Evolutionary conservation across 208 protist genomes (phyloP).

Genomic region (Novymonas esmeraldas): DNA sequence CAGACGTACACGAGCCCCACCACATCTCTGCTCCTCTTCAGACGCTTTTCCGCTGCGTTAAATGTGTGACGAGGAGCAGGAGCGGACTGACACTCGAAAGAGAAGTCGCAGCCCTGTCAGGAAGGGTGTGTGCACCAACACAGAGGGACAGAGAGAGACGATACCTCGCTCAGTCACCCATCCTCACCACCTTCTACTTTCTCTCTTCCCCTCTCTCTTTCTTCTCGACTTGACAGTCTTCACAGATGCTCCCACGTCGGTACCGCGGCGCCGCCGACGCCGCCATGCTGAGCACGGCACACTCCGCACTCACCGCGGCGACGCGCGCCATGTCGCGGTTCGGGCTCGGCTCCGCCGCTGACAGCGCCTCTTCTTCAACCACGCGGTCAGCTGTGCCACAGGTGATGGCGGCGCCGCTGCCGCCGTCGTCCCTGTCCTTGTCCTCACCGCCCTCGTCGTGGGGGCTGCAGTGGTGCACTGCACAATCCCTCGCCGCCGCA

Average conservation of each 20-base stretch:
- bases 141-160: no score
- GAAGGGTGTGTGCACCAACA: no score
- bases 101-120: no score
- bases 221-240: neutral
- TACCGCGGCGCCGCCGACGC: neutral
- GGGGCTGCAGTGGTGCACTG: slow-evolving; percentile 5
- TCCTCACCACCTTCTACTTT: no score
- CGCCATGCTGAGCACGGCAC: neutral
- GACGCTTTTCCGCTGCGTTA: no score
- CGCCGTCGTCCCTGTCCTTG: neutral
- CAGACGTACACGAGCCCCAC: no score
- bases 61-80: no score
- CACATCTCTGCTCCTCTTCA: no score
- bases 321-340: slow-evolving; percentile 15
- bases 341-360: neutral
- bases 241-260: slow-evolving; percentile 11
- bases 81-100: no score
- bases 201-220: neutral
- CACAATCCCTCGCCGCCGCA: slow-evolving; percentile 5
- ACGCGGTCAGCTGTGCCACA: neutral
- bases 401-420: neutral
- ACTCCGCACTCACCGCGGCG: neutral
- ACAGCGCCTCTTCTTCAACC: neutral
- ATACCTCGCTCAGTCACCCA: no score
- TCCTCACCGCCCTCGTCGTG: neutral